phyloP scores from a whole-genome alignment of 305 asterid species.

The Rubia balearica region DNA sequence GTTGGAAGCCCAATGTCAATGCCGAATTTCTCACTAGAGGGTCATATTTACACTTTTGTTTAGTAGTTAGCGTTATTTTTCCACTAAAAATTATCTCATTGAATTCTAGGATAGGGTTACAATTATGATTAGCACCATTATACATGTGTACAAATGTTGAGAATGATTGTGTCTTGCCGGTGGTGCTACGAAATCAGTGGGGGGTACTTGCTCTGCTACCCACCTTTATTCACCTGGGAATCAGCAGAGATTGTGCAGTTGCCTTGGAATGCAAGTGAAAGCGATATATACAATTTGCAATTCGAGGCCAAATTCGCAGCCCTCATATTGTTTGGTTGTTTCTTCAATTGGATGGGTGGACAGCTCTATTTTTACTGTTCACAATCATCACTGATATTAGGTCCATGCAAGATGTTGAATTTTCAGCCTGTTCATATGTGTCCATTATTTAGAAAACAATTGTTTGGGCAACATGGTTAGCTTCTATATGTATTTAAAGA shows the following conservation, averaged over 20 bases:
- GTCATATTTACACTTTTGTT: too few species aligned
- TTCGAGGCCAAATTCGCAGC: not conserved
- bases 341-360: not conserved
- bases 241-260: not conserved
- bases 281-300: not conserved
- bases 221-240: not conserved
- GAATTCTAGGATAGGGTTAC: too few species aligned
- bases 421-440: too few species aligned
- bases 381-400: not conserved
- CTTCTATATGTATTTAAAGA: too few species aligned
- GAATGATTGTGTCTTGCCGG: slow-evolving; percentile 4
- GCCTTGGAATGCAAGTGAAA: slow-evolving; percentile 14
- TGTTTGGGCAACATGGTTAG: too few species aligned
- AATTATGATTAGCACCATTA: not conserved
- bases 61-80: too few species aligned
- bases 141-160: not conserved
- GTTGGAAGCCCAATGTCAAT: too few species aligned
- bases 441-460: too few species aligned
- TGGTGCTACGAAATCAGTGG: not conserved
- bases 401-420: not conserved
- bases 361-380: not conserved
- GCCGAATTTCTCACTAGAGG: too few species aligned
- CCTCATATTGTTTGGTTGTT: not conserved
- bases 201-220: not conserved
- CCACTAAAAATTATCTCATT: too few species aligned